phyloP scores from a whole-genome alignment of 495 filamentous ascomycete genomes.

The Niebla homalea region DNA sequence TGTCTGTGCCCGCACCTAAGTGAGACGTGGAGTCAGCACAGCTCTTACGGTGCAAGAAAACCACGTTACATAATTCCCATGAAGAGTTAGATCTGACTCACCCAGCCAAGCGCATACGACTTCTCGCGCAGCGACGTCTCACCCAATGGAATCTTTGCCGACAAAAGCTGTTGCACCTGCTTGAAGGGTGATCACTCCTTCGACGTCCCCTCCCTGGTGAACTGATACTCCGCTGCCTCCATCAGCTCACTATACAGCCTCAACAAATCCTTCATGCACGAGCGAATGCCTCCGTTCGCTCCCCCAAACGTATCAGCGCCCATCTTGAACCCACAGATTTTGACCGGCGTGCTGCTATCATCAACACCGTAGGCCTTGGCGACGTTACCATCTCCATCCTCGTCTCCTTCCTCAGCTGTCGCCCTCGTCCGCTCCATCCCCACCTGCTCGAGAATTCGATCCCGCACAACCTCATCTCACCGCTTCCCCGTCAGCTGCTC shows the following conservation, averaged over 20 bases:
- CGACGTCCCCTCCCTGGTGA: background rate
- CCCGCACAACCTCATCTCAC: constrained; percentile 5
- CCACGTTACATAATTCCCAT: too few species aligned
- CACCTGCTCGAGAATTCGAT: constrained; percentile 8
- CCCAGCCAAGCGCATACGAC: constrained; percentile 11
- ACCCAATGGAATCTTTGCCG: constrained; percentile 6
- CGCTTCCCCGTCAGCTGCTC: constrained; percentile 10
- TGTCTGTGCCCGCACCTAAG: constrained; percentile 11
- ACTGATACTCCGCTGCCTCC: constrained; percentile 4
- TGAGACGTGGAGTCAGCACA: too few species aligned
- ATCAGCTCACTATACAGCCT: constrained; percentile 5
- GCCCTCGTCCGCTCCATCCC: constrained; percentile 14
- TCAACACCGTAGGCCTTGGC: constrained; percentile 9
- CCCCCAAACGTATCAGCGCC: constrained; percentile 2
- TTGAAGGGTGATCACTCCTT: constrained; percentile 1
- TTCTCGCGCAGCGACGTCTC: background rate
- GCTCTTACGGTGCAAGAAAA: too few species aligned
- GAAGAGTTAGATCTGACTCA: too few species aligned
- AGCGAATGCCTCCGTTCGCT: constrained; percentile 6
- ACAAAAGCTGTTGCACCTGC: constrained; percentile 4
- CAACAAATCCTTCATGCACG: constrained; percentile 11
- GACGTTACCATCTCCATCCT: constrained; percentile 10
- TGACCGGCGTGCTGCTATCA: constrained; percentile 1
- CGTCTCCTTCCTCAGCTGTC: constrained; percentile 9
- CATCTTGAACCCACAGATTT: background rate